phyloP scores from a whole-genome alignment of 257 asterid genomes.

The Fraxinus americana region DNA sequence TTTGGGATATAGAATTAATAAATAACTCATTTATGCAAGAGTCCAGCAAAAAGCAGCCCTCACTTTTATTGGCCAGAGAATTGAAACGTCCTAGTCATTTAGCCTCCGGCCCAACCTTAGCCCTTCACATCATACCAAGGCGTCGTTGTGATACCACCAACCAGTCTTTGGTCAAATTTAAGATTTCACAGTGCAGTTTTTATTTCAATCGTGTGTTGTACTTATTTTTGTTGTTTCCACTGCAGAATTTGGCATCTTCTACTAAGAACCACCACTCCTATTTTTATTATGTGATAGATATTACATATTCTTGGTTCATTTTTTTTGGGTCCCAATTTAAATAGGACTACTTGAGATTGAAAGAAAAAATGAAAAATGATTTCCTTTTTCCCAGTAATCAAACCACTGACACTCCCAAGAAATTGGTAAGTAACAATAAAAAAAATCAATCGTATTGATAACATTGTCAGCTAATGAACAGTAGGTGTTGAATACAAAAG shows the following conservation, averaged over 20 bases:
- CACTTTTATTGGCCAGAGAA: background rate
- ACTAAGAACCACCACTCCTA: background rate
- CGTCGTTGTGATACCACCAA: background rate
- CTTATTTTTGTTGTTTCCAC: background rate
- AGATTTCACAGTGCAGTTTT: background rate
- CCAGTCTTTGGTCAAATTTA: background rate
- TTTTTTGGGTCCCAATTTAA: background rate
- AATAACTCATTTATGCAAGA: background rate
- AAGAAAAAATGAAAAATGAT: background rate
- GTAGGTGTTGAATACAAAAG: background rate
- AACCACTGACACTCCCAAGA: background rate
- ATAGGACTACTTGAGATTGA: background rate
- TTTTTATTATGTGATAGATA: background rate
- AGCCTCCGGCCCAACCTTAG: background rate
- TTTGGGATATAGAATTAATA: background rate
- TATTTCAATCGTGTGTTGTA: background rate
- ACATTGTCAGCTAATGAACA: slow-evolving; percentile 1
- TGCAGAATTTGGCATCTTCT: background rate
- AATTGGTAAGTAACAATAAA: background rate
- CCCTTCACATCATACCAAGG: background rate
- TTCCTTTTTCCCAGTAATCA: background rate
- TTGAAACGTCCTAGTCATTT: background rate
- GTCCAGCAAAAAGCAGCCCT: background rate
- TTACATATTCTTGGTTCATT: background rate
- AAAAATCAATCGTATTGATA: background rate